Evolutionary conservation across 1,284 basidiomycete genomes (phyloP), one percentile per base, ranked within the genome.

Genomic region (Kalmanozyma brasiliensis): DNA sequence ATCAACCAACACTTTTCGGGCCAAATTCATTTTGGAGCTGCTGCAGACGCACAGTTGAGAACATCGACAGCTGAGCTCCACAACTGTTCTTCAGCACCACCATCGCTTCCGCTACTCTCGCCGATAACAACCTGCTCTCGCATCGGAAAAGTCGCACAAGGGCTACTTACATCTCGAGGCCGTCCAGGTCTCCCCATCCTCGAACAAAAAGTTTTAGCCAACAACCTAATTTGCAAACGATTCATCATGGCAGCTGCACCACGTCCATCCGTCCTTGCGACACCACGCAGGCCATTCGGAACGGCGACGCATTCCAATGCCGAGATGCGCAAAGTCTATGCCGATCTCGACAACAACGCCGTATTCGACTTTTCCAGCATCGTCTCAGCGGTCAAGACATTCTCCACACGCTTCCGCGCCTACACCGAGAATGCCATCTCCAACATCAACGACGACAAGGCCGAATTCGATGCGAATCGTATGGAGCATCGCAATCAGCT

Each of bases 301-400:
- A 38, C 60, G 14, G 56, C 52, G 14, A 45, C 49, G n/a, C 60
- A 51, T 2, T 69, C 66, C 32, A 64, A 60, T 33, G 66, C 66
- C 6, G 66, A 69, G n/a, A 58, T 69, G 60, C 66, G 66, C 43
- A 69, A 69, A 30, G 55, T 64, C 10, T 69, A 69, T 22, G 56
- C 55, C 22, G 66, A 69, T 34, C 48, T 69, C 22, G 66, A 69
- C 55, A 69, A 64, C 52, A 69, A 69, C 24, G 60, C 66, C 34
- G 56, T 69, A 11, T 65, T 77, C n/a, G 73, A 77, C 58, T 77
- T 77, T 60, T 66, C 64, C 34, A 61, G 56, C 47, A 64, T 75
- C 38, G 58, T 73, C 13, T 48, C 61, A 8, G 52, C 66, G 1
- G 66, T 77, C 11, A 61, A 64, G 30, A 51, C 55, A n/a, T 77